Evolutionary conservation across 352 stramenopile species (phyloP).

Genomic region (Pythium rhizo-oryzae): DNA sequence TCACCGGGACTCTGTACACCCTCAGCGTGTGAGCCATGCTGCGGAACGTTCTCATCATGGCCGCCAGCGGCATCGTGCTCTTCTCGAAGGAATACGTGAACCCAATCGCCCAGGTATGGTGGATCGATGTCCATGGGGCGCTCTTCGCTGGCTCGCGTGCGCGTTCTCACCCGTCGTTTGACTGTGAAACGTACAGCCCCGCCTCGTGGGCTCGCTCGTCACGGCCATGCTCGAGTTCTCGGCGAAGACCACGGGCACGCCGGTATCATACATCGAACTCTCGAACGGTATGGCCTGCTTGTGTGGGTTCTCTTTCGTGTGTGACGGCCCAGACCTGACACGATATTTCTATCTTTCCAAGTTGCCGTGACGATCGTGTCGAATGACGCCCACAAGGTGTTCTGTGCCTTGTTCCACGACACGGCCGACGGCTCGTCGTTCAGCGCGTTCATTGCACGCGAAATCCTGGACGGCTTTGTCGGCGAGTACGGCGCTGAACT

Average conservation of each 20-base stretch:
- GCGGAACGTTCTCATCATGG: slow-evolving; percentile 93
- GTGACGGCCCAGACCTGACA: no score
- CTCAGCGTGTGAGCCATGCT: slow-evolving; percentile 58
- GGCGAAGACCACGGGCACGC: slow-evolving; percentile 85
- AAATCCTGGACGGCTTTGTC: slow-evolving; percentile 87
- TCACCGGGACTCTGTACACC: background rate
- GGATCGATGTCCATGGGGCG: background rate
- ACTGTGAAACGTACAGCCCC: slow-evolving; percentile 46
- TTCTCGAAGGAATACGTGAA: slow-evolving; percentile 94
- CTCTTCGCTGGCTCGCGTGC: background rate
- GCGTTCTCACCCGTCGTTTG: background rate
- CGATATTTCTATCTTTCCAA: slow-evolving; percentile 16
- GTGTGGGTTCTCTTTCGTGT: background rate
- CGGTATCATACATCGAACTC: slow-evolving; percentile 92
- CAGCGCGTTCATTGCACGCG: slow-evolving; percentile 85
- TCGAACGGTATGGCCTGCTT: slow-evolving; percentile 48
- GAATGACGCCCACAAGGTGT: slow-evolving; percentile 89
- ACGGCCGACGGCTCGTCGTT: slow-evolving; percentile 76
- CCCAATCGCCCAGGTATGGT: slow-evolving; percentile 71
- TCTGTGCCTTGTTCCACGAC: slow-evolving; percentile 93
- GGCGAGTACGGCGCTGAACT: slow-evolving; percentile 77
- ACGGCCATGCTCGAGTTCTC: slow-evolving; percentile 94
- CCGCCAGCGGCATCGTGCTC: slow-evolving; percentile 91
- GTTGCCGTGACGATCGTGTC: slow-evolving; percentile 90
- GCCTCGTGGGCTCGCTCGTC: slow-evolving; percentile 89